A percentile compares a stretch with the other conserved stretches of the same genome.
Conservation (phyloP, 306 rosid genomes). For the Trifolium repens region DNA sequence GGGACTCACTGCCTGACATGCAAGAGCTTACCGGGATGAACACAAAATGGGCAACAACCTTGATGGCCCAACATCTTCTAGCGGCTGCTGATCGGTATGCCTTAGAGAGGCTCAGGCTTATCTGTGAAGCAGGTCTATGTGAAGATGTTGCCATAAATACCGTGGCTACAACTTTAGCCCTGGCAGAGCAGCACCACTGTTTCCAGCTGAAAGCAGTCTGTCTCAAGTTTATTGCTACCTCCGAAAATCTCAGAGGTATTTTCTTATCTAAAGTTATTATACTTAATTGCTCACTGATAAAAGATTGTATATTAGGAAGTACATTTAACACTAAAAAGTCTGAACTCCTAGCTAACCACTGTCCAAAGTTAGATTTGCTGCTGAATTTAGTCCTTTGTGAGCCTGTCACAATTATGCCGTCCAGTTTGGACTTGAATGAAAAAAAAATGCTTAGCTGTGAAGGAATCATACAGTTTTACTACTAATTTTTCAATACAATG, state of each 20-base stretch:
- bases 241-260: conserved; percentile 79
- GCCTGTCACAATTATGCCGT: conserved; percentile 1
- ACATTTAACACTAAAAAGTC: neutral
- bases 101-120: conserved; percentile 75
- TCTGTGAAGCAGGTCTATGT: conserved; percentile 71
- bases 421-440: conserved; percentile 19
- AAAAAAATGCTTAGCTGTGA: conserved; percentile 5
- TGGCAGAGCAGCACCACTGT: conserved; percentile 95
- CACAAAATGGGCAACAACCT: conserved; percentile 70
- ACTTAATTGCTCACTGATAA: neutral
- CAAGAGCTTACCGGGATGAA: conserved; percentile 74
- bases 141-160: conserved; percentile 79
- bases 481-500: too few species aligned
- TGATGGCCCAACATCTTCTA: conserved; percentile 90
- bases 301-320: neutral
- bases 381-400: conserved; percentile 6
- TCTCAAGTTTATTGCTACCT: conserved; percentile 75
- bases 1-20: conserved; percentile 81
- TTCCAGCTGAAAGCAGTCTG: conserved; percentile 86
- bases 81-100: conserved; percentile 94
- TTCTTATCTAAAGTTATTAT: conserved; percentile 31
- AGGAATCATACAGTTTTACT: conserved; percentile 12
- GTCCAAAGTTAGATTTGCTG: neutral
- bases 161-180: conserved; percentile 84
- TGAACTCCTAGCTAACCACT: neutral